Evolutionary conservation across 371 early-diverging fungal species (phyloP).

Genomic region (Scutellospora calospora): DNA sequence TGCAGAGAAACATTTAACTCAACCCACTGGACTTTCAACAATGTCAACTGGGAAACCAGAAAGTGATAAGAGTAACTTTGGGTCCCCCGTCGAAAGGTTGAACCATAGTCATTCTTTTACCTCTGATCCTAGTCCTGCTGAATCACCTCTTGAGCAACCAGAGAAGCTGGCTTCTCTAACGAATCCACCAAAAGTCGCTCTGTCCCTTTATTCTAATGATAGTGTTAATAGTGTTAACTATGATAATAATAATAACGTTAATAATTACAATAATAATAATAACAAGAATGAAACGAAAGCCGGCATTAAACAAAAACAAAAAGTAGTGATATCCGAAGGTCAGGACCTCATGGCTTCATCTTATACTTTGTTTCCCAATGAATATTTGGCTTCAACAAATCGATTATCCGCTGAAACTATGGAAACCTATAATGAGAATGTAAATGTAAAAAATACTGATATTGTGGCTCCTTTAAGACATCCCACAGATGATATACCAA

Average conservation of each 20-base stretch:
- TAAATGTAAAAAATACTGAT: neutral
- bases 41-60: too few relatives aligned
- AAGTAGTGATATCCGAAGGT: neutral
- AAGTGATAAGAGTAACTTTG: neutral
- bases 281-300: neutral
- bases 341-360: constrained; percentile 6
- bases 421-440: neutral
- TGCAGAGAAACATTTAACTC: too few relatives aligned
- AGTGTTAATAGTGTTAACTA: too few relatives aligned
- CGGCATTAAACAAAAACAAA: constrained; percentile 11
- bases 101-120: too few relatives aligned
- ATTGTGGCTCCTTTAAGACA: constrained; percentile 10
- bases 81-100: too few relatives aligned
- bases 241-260: too few relatives aligned
- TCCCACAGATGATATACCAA: neutral
- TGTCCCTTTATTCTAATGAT: neutral
- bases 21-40: too few relatives aligned
- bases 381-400: neutral
- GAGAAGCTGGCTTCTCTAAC: neutral
- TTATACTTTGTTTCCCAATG: constrained; percentile 4
- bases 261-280: neutral
- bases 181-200: neutral
- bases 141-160: neutral
- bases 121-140: too few relatives aligned
- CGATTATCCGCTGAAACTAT: neutral